These are phyloP conservation scores for Oryza australiensis DNA, from an alignment of 176 grass and related monocot species.

Conservation along the genomic window DNA sequence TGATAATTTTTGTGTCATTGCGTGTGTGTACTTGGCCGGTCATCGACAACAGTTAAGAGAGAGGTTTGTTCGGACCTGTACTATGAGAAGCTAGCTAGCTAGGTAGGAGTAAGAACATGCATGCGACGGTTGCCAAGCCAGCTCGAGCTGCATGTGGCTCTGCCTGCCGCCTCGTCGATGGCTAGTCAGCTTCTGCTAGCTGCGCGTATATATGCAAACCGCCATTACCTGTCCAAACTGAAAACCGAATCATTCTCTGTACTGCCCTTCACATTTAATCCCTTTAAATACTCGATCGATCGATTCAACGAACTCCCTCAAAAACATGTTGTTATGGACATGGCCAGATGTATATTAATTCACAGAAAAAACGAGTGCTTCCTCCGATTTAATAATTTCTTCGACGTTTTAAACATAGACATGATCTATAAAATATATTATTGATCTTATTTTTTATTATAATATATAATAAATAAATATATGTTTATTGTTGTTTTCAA, in stretches of 20 bases:
- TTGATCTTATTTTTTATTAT: no score
- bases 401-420: no score
- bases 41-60: background rate
- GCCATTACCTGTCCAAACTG: background rate
- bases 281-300: background rate
- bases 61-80: background rate
- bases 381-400: no score
- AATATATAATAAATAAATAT: no score
- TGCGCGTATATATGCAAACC: no score
- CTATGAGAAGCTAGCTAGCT: background rate
- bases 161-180: background rate
- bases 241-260: background rate
- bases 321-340: background rate
- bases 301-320: no score
- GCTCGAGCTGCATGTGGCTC: slow-evolving; percentile 43
- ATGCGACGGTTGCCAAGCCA: slow-evolving; percentile 14
- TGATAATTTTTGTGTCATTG: no score
- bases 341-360: background rate
- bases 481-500: no score
- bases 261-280: background rate
- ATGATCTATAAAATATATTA: no score
- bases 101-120: background rate
- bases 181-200: slow-evolving; percentile 11
- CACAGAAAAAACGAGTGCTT: no score
- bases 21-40: background rate